A percentile compares a stretch with the other conserved stretches of the same genome.
Evolutionary conservation across 768 basidiomycete species (phyloP).

Genomic region (Strobilomyces echinocephalus): DNA sequence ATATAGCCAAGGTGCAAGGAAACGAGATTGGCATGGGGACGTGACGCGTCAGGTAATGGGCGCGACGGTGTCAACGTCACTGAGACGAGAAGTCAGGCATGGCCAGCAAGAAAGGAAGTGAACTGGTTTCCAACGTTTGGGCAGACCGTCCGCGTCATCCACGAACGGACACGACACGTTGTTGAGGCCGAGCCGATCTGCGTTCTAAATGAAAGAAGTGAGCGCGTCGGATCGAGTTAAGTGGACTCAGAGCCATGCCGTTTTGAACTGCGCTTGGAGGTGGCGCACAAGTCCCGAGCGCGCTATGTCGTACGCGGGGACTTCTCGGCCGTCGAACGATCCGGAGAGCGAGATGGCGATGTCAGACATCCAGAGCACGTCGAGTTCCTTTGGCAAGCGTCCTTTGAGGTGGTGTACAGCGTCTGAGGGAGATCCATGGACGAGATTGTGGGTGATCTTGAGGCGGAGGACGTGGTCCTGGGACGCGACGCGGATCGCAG

Average conservation of each 20-base stretch:
- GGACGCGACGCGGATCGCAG: conserved; percentile 40
- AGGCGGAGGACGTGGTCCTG: conserved; percentile 44
- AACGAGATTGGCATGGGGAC: conserved; percentile 28
- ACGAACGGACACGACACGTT: conserved; percentile 51
- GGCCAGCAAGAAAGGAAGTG: conserved; percentile 1
- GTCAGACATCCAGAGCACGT: conserved; percentile 47
- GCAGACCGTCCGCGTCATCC: conserved; percentile 38
- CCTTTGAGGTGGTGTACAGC: conserved; percentile 28
- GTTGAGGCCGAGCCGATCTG: conserved; percentile 51
- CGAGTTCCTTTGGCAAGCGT: conserved; percentile 36
- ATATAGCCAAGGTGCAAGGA: conserved; percentile 39
- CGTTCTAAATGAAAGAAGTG: conserved; percentile 44
- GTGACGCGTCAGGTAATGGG: conserved; percentile 26
- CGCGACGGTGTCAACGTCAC: conserved; percentile 40
- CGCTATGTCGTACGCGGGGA: conserved; percentile 38
- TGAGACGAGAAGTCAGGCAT: conserved; percentile 18
- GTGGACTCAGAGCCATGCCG: conserved; percentile 32
- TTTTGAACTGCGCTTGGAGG: conserved; percentile 46
- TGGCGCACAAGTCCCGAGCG: conserved; percentile 48
- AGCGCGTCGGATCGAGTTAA: conserved; percentile 4
- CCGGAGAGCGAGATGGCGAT: conserved; percentile 54
- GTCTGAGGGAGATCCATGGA: conserved; percentile 30
- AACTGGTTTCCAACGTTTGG: conserved; percentile 35
- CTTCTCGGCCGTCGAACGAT: conserved; percentile 39
- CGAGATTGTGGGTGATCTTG: conserved; percentile 42